Base-by-base conservation (phyloP, 257 asterid species). In the Solanum sitiens region DNA sequence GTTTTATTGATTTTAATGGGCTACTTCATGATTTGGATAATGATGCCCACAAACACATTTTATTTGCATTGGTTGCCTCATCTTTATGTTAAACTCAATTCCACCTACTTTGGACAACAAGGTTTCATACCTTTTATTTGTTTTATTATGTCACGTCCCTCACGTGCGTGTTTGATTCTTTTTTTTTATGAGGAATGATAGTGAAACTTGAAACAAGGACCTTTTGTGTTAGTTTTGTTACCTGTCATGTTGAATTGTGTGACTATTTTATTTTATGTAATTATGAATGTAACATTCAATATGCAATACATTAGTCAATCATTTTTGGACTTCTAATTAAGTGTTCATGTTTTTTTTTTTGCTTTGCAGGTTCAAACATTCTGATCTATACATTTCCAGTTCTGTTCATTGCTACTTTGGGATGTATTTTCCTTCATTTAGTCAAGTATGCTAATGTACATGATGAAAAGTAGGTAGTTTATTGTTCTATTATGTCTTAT, bases 51-150 rank as follows among this genome's bases (percentile, higher is more conserved):
- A 86, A 87, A 87, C 87, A 40, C 37, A 68, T 93, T 91, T 77
- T 92, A 91, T 89, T 87, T 90, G 75, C 93, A 92, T 70, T 93
- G 94, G 94, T 77, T 90, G 87, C 93, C 92, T 67, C 27, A 86
- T 5, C 86, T 92, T 35, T 87, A 87, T 87, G 72, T 88, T 3
- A 16, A 89, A 40, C 84, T 94, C 30, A 74, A 92, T 61, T 86
- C 99, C 89, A 95, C 98, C 63, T 94, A 87, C 89, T 94, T 94
- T 80, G 99, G 98, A 87, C 76, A 89, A 47, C 95, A 94, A 92
- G 99, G 99, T 95, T 40, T 23, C 59, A 76, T 20, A 73, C 45
- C 11, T 33, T 72, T 4, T 16, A 16, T 73, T 73, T 73, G 8
- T 2, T 18, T 72, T 21, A 10, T 35, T 35, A 73, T 35, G 80